These are phyloP conservation scores for Saturnispora silvae DNA, from an alignment of 805 yeast genomes.

Conservation along the genomic window DNA sequence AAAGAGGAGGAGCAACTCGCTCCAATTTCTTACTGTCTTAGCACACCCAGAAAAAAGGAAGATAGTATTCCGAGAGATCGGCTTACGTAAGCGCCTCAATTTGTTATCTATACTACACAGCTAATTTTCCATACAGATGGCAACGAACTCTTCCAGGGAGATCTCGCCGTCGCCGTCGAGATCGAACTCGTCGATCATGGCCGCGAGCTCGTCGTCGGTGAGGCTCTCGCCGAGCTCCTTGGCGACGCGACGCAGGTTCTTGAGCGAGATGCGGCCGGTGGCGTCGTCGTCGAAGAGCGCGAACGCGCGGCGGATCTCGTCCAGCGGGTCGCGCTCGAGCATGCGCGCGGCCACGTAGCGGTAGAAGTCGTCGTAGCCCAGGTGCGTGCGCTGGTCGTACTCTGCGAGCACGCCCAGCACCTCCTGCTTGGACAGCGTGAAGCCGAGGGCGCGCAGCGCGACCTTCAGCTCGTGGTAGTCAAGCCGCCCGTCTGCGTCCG, in stretches of 20 bases:
- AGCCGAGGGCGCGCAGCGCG: conserved; percentile 89
- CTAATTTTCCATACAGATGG: conserved; percentile 67
- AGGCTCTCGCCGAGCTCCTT: conserved; percentile 87
- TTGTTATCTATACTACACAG: too few species aligned
- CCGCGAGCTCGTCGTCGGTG: conserved; percentile 84
- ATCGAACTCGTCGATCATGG: conserved; percentile 97
- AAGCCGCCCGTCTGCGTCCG: conserved; percentile 80
- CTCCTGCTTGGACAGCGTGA: conserved; percentile 67
- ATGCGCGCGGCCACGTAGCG: conserved; percentile 73
- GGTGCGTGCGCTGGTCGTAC: conserved; percentile 64
- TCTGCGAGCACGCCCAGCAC: conserved; percentile 69
- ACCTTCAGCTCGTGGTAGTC: conserved; percentile 92
- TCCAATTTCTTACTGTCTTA: too few species aligned
- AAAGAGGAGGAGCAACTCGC: too few species aligned
- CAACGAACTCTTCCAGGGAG: conserved; percentile 81
- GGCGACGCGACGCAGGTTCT: conserved; percentile 80
- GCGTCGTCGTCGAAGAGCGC: conserved; percentile 77
- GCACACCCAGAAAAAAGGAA: too few species aligned
- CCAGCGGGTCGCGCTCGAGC: conserved; percentile 83
- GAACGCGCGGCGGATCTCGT: conserved; percentile 86
- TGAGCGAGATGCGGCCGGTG: conserved; percentile 75
- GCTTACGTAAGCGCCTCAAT: too few species aligned
- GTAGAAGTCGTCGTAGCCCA: conserved; percentile 74
- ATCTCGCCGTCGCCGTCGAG: conserved; percentile 93
- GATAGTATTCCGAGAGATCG: too few species aligned